These are phyloP conservation scores for Funneliformis geosporum DNA, from an alignment of 192 early-diverging fungal species.

Conservation along the genomic window DNA sequence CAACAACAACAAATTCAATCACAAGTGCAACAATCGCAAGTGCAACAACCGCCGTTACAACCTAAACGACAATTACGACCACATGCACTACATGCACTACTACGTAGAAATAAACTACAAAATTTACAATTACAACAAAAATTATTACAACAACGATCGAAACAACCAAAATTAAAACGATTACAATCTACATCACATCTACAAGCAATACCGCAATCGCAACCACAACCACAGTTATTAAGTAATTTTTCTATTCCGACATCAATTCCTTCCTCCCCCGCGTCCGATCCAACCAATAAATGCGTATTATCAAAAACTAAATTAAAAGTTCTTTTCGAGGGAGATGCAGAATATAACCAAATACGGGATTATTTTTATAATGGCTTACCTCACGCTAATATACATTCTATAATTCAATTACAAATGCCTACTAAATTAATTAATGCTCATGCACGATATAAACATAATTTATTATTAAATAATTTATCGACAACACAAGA, in stretches of 20 bases:
- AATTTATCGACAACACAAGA: neutral
- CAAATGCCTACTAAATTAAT: slow-evolving; percentile 1
- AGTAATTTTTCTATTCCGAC: neutral
- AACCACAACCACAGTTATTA: neutral
- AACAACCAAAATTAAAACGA: neutral
- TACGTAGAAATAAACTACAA: too few relatives aligned
- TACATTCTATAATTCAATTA: neutral
- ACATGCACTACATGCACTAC: too few relatives aligned
- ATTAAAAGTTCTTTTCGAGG: neutral
- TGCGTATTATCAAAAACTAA: neutral
- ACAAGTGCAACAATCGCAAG: too few relatives aligned
- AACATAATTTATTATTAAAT: neutral
- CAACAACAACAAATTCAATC: too few relatives aligned
- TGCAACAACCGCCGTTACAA: too few relatives aligned
- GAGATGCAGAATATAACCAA: neutral
- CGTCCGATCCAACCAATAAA: neutral
- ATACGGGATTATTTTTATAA: neutral
- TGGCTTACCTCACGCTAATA: neutral
- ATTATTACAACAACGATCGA: neutral
- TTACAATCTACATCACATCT: neutral
- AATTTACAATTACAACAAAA: too few relatives aligned
- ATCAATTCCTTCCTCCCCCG: neutral
- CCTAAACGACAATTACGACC: too few relatives aligned
- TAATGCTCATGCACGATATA: neutral
- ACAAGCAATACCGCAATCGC: neutral